Evolutionary conservation across 2,329 filamentous ascomycete genomes (phyloP).

Genomic region (Colletotrichum simmondsii): DNA sequence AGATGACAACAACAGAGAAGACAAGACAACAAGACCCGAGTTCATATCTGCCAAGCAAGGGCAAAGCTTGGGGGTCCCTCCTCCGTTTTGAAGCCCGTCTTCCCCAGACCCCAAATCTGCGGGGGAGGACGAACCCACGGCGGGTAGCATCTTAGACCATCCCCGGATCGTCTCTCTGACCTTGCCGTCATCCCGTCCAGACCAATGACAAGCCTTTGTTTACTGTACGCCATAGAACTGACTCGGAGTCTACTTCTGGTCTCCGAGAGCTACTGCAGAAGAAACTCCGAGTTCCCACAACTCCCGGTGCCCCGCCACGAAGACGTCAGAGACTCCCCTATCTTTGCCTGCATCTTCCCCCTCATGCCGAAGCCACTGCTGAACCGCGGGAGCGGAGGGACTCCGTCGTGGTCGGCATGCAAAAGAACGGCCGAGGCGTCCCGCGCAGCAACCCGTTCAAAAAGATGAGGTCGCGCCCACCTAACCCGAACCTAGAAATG

Average conservation of each 20-base stretch:
- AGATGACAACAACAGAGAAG: not conserved
- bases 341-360: not conserved
- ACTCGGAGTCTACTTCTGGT: slow-evolving; percentile 17
- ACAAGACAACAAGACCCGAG: slow-evolving; percentile 8
- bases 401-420: slow-evolving; percentile 4
- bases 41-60: slow-evolving; percentile 13
- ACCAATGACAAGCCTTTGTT: slow-evolving; percentile 10
- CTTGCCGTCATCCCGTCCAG: slow-evolving; percentile 24
- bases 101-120: slow-evolving; percentile 24
- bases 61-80: slow-evolving; percentile 20
- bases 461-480: slow-evolving; percentile 33
- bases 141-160: slow-evolving; percentile 3
- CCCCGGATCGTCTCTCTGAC: not conserved
- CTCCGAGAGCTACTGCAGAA: slow-evolving; percentile 7
- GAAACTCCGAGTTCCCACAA: not conserved
- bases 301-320: not conserved
- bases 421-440: slow-evolving; percentile 25
- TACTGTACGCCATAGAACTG: not conserved
- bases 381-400: no score
- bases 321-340: slow-evolving; percentile 21
- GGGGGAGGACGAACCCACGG: slow-evolving; percentile 1
- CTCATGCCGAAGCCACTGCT: not conserved
- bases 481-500: slow-evolving; percentile 24
- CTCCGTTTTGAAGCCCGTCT: slow-evolving; percentile 27
- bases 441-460: slow-evolving; percentile 16